phyloP scores from a whole-genome alignment of 1,284 basidiomycete species.

The Vanrija sp. region DNA sequence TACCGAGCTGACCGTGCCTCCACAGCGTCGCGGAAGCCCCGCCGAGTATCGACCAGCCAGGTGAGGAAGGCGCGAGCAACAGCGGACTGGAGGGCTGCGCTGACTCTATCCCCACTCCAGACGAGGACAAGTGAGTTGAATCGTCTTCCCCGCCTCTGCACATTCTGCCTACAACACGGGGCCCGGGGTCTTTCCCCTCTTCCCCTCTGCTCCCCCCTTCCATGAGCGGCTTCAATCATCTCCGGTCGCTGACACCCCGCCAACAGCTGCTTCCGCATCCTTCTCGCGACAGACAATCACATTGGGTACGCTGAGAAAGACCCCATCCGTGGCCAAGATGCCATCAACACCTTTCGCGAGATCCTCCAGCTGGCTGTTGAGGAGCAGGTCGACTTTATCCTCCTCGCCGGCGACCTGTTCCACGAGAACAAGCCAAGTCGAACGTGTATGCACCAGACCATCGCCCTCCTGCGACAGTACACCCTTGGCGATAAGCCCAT shows the following conservation, averaged over 20 bases:
- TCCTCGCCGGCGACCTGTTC: constrained; percentile 93
- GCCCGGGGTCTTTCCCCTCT: background rate
- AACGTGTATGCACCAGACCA: constrained; percentile 81
- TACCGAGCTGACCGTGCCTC: too few species aligned
- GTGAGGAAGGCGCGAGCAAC: constrained; percentile 16
- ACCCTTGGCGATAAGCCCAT: constrained; percentile 84
- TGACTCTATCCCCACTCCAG: constrained; percentile 1
- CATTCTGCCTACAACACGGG: too few species aligned
- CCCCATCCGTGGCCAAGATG: constrained; percentile 89
- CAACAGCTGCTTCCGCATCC: constrained; percentile 61
- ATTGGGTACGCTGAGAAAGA: constrained; percentile 94
- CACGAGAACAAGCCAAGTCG: constrained; percentile 96
- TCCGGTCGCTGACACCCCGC: background rate
- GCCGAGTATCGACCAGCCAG: constrained; percentile 31
- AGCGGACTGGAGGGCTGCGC: background rate
- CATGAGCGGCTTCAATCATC: background rate
- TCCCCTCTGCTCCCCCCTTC: background rate
- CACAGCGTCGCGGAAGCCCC: constrained; percentile 20
- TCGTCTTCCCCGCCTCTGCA: too few species aligned
- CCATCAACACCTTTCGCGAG: constrained; percentile 92
- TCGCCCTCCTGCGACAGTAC: constrained; percentile 85
- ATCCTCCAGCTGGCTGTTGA: constrained; percentile 86
- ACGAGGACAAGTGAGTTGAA: constrained; percentile 6
- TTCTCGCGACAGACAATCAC: constrained; percentile 92
- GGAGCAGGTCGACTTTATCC: constrained; percentile 85